Evolutionary conservation across 345 rosid genomes (phyloP).

Genomic region (Hibiscus syriacus): DNA sequence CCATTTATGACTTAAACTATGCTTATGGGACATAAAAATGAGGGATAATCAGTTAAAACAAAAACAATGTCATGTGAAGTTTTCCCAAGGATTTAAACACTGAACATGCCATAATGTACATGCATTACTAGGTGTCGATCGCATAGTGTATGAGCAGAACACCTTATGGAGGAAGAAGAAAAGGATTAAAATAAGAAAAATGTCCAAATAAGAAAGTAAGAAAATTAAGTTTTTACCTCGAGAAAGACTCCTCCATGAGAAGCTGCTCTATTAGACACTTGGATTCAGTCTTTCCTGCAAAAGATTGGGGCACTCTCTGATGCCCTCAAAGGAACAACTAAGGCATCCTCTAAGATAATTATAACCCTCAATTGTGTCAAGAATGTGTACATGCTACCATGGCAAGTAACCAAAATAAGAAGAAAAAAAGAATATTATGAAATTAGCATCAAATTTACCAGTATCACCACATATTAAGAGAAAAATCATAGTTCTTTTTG

Average conservation of each 20-base stretch:
- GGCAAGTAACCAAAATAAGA: not conserved
- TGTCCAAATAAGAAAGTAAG: not conserved
- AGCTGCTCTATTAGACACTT: conserved; percentile 70
- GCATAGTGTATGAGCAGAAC: not conserved
- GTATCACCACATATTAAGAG: not conserved
- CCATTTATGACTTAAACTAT: conserved; percentile 10
- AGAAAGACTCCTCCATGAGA: conserved; percentile 69
- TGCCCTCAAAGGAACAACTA: conserved; percentile 2
- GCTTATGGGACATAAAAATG: not conserved
- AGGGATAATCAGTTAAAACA: not conserved
- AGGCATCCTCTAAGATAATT: not conserved
- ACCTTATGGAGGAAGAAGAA: not conserved
- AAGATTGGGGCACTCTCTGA: conserved; percentile 21
- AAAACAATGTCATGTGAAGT: not conserved
- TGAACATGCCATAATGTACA: not conserved
- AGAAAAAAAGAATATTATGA: not conserved
- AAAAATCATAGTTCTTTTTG: not conserved
- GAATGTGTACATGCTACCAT: not conserved
- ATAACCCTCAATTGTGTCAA: not conserved
- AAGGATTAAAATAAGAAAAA: not conserved
- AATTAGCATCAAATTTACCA: not conserved
- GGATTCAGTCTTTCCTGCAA: conserved; percentile 31
- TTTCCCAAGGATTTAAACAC: not conserved
- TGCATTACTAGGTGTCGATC: not conserved
- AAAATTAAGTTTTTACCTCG: conserved; percentile 40